Conservation (phyloP, 1,284 basidiomycete genomes). For the Boletus hoseneyae region DNA sequence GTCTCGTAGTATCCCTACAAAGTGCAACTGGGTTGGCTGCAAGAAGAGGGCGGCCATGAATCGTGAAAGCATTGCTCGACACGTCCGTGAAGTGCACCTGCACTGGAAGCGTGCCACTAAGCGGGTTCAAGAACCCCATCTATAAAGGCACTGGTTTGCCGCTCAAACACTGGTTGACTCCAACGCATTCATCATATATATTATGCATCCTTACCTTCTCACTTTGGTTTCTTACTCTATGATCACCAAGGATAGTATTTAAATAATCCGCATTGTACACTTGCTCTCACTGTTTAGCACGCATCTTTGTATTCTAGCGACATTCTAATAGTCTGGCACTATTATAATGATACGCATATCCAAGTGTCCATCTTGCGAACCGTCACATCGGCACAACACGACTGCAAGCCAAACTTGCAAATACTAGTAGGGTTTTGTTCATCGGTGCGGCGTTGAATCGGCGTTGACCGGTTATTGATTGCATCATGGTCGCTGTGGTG, state of each 20-base stretch:
- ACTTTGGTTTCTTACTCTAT: neutral
- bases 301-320: neutral
- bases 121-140: neutral
- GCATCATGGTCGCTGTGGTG: slow-evolving; percentile 10
- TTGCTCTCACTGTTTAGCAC: neutral
- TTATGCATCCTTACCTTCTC: neutral
- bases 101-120: slow-evolving; percentile 9
- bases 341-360: neutral
- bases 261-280: neutral
- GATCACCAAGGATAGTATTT: neutral
- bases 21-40: slow-evolving; percentile 22
- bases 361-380: neutral
- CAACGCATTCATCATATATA: neutral
- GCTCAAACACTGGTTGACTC: neutral
- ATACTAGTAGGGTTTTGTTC: neutral
- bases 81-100: slow-evolving; percentile 23
- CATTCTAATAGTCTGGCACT: neutral
- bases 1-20: neutral
- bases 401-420: neutral
- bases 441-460: slow-evolving; percentile 20
- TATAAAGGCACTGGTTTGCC: neutral
- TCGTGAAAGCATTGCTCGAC: slow-evolving; percentile 24
- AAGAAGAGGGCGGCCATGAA: slow-evolving; percentile 15
- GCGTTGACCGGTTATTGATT: slow-evolving; percentile 21
- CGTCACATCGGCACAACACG: slow-evolving; percentile 1